Evolutionary conservation across 2,329 filamentous ascomycete species (phyloP), one percentile per base, ranked within the genome.

Genomic region (Aspergillus pseudoterreus): DNA sequence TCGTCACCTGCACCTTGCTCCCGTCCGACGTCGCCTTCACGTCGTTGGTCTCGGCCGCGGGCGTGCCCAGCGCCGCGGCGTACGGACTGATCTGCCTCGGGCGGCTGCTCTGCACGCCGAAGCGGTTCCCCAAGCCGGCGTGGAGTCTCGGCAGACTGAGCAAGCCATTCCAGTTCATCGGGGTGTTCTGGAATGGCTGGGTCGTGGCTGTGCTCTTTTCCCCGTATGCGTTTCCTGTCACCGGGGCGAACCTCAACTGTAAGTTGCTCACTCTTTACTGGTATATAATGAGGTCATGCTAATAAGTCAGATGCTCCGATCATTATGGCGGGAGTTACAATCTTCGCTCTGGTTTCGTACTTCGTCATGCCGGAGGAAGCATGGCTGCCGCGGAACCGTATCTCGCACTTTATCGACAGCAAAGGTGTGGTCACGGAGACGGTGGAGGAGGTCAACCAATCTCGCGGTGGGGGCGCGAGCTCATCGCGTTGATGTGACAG

Each of bases 1-100:
- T 82, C 17, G 69, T 84, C 33, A 80, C 80, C 14, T 84, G 82
- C 71, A 83, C 79, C 0, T 81, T 84, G 45, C 69, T 84, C 1
- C 78, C 82, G 0, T 83, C 80, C 0, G 64, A 69, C 8, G 77
- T 79, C 5, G 78, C 78, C 4, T 81, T 81, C 60, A 80, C 78
- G 0, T 80, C 78, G 0, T 72, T 80, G 9, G 77, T 80, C 43
- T 80, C 78, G 0, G 78, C 78, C 0, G 75, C 78, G 12, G 78
- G 78, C 21, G 77, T 80, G 0, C 77, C 77, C 4, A 79, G 77
- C 3, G 76, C 77, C 1, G 78, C 77, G 0, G 78, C 78, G 0
- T 80, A 80, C 49, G 78, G 77, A 0, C 63, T 80, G 2, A 80
- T 80, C 51, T 79, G 75, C 38, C 67, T 80, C 0, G 75, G 73